A percentile compares a stretch with the other conserved stretches of the same genome.
These are phyloP conservation scores for Sclerotinia sclerotiorum DNA, from an alignment of 2,329 filamentous ascomycete species.

Conservation along the genomic window DNA sequence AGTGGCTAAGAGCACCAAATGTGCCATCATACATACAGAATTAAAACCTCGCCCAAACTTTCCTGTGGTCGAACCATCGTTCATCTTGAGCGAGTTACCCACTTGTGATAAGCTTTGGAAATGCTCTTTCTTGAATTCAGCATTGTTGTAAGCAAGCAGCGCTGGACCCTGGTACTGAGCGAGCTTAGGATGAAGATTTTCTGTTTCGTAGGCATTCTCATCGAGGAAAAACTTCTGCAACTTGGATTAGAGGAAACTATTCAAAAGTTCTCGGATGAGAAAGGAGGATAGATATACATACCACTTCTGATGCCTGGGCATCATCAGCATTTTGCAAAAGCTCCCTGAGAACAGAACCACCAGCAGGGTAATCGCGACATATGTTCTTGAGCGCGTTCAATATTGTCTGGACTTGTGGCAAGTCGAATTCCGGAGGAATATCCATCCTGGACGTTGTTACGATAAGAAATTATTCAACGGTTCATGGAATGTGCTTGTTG, in stretches of 20 bases:
- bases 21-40: constrained; percentile 33
- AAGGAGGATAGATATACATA: constrained; percentile 23
- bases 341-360: constrained; percentile 80
- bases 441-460: neutral
- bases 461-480: neutral
- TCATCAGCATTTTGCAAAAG: constrained; percentile 97
- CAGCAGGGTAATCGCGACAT: constrained; percentile 65
- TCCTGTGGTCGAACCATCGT: constrained; percentile 40
- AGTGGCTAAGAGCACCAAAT: constrained; percentile 12
- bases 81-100: constrained; percentile 40
- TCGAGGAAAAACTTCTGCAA: constrained; percentile 37
- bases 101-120: constrained; percentile 39
- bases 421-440: constrained; percentile 10
- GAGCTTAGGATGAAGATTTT: constrained; percentile 36
- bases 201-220: constrained; percentile 32
- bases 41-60: constrained; percentile 44
- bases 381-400: constrained; percentile 39
- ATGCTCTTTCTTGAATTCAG: constrained; percentile 37
- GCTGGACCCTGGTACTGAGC: constrained; percentile 41
- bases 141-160: constrained; percentile 41
- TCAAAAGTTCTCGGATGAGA: neutral
- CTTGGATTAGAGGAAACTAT: constrained; percentile 4
- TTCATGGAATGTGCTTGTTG: neutral
- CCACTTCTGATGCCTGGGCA: constrained; percentile 80
- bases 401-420: constrained; percentile 35